A percentile compares a stretch with the other conserved stretches of the same genome.
Evolutionary conservation across 352 stramenopile species (phyloP).

Genomic region (Globisporangium uncinulatum): DNA sequence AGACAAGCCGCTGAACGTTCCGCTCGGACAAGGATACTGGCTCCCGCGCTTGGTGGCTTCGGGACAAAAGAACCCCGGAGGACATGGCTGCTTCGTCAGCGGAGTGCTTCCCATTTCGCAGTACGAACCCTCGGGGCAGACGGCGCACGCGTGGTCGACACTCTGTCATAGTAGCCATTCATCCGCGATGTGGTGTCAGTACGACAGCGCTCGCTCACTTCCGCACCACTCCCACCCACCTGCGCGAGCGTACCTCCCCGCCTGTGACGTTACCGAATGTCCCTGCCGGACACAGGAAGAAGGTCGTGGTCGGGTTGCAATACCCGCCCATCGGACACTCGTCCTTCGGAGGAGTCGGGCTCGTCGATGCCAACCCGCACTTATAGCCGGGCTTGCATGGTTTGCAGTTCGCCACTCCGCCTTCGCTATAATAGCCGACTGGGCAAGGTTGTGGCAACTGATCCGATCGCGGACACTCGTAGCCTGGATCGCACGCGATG

Average conservation of each 20-base stretch:
- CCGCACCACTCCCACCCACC: no score
- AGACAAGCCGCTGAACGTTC: constrained; percentile 69
- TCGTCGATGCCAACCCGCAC: constrained; percentile 71
- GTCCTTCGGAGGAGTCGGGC: constrained; percentile 68
- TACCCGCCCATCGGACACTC: constrained; percentile 88
- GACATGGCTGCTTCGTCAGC: constrained; percentile 56
- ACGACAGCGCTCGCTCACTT: neutral
- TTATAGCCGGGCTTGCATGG: constrained; percentile 71
- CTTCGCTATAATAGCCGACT: constrained; percentile 86
- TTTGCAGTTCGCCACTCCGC: constrained; percentile 55
- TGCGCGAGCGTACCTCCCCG: constrained; percentile 39
- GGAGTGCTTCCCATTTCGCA: constrained; percentile 77
- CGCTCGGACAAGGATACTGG: constrained; percentile 81
- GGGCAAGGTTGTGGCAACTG: constrained; percentile 76
- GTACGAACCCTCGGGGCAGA: constrained; percentile 69
- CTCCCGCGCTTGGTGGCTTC: constrained; percentile 52
- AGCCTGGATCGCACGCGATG: constrained; percentile 64
- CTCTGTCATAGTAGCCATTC: constrained; percentile 29
- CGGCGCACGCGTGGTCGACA: constrained; percentile 67
- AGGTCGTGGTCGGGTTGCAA: constrained; percentile 80
- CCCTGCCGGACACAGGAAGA: constrained; percentile 82
- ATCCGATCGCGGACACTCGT: constrained; percentile 72
- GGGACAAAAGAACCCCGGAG: constrained; percentile 64
- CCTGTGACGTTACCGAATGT: constrained; percentile 83
- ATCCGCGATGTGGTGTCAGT: neutral